Evolutionary conservation across 1,284 basidiomycete species (phyloP).

Genomic region (Cryptococcus sp.): DNA sequence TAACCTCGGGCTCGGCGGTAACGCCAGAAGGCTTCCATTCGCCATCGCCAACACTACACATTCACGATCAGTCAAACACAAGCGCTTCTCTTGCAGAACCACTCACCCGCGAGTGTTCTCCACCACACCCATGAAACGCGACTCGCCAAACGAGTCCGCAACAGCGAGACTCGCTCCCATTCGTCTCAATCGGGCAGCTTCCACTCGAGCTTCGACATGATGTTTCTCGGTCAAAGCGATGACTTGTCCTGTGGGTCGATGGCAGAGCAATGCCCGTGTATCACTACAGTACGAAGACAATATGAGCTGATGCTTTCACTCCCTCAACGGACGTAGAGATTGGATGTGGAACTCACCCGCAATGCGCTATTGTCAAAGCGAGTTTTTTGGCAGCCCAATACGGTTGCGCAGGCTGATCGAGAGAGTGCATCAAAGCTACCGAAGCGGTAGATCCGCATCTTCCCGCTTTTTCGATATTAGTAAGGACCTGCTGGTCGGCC

Average conservation of each 20-base stretch:
- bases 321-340: too few species aligned
- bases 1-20: slow-evolving; percentile 93
- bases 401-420: slow-evolving; percentile 71
- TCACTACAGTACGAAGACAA: slow-evolving; percentile 61
- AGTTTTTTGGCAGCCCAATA: slow-evolving; percentile 74
- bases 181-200: slow-evolving; percentile 78
- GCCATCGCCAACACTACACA: slow-evolving; percentile 80
- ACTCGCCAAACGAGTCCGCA: slow-evolving; percentile 94
- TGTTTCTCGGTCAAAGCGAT: slow-evolving; percentile 85
- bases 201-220: slow-evolving; percentile 85
- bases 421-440: slow-evolving; percentile 80
- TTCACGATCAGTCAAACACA: neutral
- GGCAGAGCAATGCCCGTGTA: slow-evolving; percentile 82
- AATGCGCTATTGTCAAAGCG: slow-evolving; percentile 85
- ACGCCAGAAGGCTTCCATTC: slow-evolving; percentile 88
- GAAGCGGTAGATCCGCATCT: slow-evolving; percentile 82
- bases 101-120: slow-evolving; percentile 86
- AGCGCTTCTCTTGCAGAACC: neutral
- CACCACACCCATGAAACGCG: slow-evolving; percentile 92
- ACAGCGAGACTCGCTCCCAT: slow-evolving; percentile 82
- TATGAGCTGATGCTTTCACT: neutral
- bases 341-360: slow-evolving; percentile 69
- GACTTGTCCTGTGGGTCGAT: slow-evolving; percentile 69
- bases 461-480: slow-evolving; percentile 59
- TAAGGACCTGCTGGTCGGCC: slow-evolving; percentile 66